Conservation (phyloP, 768 basidiomycete genomes). For the Chalciporus piperatus region DNA sequence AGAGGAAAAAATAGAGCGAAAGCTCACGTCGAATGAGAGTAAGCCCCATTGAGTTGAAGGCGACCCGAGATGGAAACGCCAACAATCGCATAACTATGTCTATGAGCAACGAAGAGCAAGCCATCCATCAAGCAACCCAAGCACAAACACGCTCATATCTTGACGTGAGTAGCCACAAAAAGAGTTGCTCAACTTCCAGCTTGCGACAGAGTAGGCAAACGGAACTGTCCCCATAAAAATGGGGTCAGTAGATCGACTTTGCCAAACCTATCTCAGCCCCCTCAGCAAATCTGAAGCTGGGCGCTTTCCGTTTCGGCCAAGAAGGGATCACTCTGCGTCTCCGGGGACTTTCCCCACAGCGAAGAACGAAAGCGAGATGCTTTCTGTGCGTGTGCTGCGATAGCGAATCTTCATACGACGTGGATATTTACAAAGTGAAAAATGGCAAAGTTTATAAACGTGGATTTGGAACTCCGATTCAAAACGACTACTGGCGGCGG, state of each 20-base stretch:
- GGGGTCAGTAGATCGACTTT: slow-evolving; percentile 43
- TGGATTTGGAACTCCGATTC: slow-evolving; percentile 18
- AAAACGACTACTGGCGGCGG: not conserved
- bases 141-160: slow-evolving; percentile 70
- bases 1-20: slow-evolving; percentile 48
- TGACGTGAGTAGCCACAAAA: slow-evolving; percentile 51
- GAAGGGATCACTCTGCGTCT: slow-evolving; percentile 67
- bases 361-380: slow-evolving; percentile 41
- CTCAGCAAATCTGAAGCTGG: slow-evolving; percentile 73
- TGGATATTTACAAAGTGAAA: slow-evolving; percentile 27
- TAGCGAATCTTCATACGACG: slow-evolving; percentile 79
- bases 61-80: slow-evolving; percentile 31
- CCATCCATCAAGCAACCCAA: slow-evolving; percentile 39
- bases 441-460: slow-evolving; percentile 9
- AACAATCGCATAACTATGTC: slow-evolving; percentile 86
- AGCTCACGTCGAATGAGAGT: slow-evolving; percentile 67
- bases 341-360: slow-evolving; percentile 97
- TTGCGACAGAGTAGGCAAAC: slow-evolving; percentile 59
- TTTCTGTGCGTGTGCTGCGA: slow-evolving; percentile 81
- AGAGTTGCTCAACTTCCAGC: slow-evolving; percentile 34
- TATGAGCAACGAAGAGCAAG: slow-evolving; percentile 72
- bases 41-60: slow-evolving; percentile 90
- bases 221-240: slow-evolving; percentile 30
- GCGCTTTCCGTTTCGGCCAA: slow-evolving; percentile 64
- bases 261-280: slow-evolving; percentile 46